Conservation (phyloP, 331 rosid genomes). For the Erythrophleum ivorense region DNA sequence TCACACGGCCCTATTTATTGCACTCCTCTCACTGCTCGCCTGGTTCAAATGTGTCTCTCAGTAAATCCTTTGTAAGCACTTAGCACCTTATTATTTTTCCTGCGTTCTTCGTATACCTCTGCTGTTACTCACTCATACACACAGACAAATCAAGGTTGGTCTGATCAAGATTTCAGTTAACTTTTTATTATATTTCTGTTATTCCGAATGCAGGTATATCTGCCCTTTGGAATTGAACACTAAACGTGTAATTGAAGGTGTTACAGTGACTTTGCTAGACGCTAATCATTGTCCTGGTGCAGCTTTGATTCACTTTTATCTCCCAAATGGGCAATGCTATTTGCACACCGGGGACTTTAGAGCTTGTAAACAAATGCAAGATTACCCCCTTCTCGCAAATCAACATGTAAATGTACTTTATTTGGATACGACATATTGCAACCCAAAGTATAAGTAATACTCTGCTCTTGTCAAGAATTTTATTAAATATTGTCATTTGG, state of each 20-base stretch:
- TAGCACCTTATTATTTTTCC: neutral
- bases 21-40: slow-evolving; percentile 53
- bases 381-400: slow-evolving; percentile 43
- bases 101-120: slow-evolving; percentile 2
- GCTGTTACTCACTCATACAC: slow-evolving; percentile 8
- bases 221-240: slow-evolving; percentile 51
- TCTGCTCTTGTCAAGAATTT: slow-evolving; percentile 7
- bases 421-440: slow-evolving; percentile 66
- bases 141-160: slow-evolving; percentile 12
- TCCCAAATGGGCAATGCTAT: slow-evolving; percentile 54
- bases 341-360: slow-evolving; percentile 68
- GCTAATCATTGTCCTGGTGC: slow-evolving; percentile 72
- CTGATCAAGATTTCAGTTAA: slow-evolving; percentile 23
- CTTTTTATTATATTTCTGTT: slow-evolving; percentile 19
- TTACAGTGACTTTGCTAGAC: slow-evolving; percentile 58
- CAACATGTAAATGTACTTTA: slow-evolving; percentile 58
- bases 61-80: slow-evolving; percentile 58
- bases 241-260: slow-evolving; percentile 49
- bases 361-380: slow-evolving; percentile 57
- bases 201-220: slow-evolving; percentile 48
- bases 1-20: slow-evolving; percentile 64
- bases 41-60: slow-evolving; percentile 55
- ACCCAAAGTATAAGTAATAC: slow-evolving; percentile 59
- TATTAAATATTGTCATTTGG: slow-evolving; percentile 24
- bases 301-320: slow-evolving; percentile 56